A percentile compares a stretch with the other conserved stretches of the same genome.
phyloP scores from a whole-genome alignment of 768 basidiomycete species.

The Tulasnella sp. region DNA sequence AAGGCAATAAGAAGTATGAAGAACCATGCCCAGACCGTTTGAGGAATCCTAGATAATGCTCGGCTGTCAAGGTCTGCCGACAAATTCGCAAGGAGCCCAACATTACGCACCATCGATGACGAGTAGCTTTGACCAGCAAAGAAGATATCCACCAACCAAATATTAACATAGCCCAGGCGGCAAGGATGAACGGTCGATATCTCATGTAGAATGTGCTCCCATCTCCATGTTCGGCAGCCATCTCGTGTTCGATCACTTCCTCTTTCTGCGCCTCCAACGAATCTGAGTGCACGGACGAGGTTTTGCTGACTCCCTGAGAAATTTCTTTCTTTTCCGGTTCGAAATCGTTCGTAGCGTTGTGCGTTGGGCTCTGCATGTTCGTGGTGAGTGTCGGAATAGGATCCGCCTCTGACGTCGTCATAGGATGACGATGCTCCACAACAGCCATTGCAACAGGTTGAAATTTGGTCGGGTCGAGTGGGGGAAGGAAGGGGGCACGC shows the following conservation, averaged over 20 bases:
- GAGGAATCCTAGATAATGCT: constrained; percentile 50
- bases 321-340: too few species aligned
- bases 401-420: too few species aligned
- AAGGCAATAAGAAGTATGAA: constrained; percentile 72
- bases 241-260: background rate
- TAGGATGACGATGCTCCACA: too few species aligned
- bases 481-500: too few species aligned
- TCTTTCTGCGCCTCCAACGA: too few species aligned
- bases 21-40: constrained; percentile 74
- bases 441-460: too few species aligned
- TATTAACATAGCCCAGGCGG: constrained; percentile 47
- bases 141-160: constrained; percentile 82
- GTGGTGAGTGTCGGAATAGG: too few species aligned
- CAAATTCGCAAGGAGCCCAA: constrained; percentile 12
- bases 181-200: constrained; percentile 33
- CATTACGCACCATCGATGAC: constrained; percentile 56
- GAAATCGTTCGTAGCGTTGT: too few species aligned
- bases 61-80: constrained; percentile 1
- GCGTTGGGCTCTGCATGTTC: too few species aligned
- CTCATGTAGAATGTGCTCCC: constrained; percentile 11
- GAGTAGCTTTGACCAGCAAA: constrained; percentile 54
- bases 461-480: too few species aligned
- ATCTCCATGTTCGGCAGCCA: background rate
- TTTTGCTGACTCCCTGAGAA: too few species aligned
- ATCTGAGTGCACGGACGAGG: too few species aligned